A percentile compares a stretch with the other conserved stretches of the same genome.
Conservation (phyloP, 2,329 filamentous ascomycete genomes). For the Ascochyta fabae region DNA sequence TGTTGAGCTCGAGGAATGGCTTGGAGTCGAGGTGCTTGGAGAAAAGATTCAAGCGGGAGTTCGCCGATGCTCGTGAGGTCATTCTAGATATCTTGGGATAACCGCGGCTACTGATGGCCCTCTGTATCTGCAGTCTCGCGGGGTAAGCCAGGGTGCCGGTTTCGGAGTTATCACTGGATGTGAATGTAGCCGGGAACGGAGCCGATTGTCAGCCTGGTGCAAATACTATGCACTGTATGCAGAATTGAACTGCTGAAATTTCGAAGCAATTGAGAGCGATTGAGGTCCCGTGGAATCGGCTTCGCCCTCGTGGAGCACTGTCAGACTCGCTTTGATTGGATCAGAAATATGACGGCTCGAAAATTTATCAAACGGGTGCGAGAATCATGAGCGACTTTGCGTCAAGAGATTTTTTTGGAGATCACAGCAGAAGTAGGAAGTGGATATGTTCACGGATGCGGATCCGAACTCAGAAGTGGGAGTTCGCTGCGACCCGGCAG, state of each 20-base stretch:
- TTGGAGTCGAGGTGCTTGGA: conserved; percentile 65
- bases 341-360: not conserved
- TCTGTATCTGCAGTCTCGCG: conserved; percentile 25
- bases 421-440: conserved; percentile 6
- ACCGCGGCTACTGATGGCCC: conserved; percentile 27
- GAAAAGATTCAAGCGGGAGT: conserved; percentile 64
- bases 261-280: conserved; percentile 3
- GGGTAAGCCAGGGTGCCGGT: conserved; percentile 47
- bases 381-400: not conserved
- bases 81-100: conserved; percentile 39
- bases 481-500: conserved; percentile 9
- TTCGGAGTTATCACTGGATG: conserved; percentile 27
- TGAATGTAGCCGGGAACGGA: conserved; percentile 9
- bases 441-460: conserved; percentile 5
- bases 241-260: not conserved
- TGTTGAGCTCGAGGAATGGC: conserved; percentile 65
- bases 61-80: conserved; percentile 51
- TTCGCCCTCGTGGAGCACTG: not conserved
- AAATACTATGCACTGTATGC: not conserved
- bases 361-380: conserved; percentile 7
- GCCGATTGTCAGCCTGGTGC: conserved; percentile 17
- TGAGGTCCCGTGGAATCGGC: not conserved
- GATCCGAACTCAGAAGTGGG: conserved; percentile 2
- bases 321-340: not conserved
- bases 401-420: not conserved